phyloP scores from a whole-genome alignment of 371 early-diverging fungal species.

The Lichtheimia ramosa region DNA sequence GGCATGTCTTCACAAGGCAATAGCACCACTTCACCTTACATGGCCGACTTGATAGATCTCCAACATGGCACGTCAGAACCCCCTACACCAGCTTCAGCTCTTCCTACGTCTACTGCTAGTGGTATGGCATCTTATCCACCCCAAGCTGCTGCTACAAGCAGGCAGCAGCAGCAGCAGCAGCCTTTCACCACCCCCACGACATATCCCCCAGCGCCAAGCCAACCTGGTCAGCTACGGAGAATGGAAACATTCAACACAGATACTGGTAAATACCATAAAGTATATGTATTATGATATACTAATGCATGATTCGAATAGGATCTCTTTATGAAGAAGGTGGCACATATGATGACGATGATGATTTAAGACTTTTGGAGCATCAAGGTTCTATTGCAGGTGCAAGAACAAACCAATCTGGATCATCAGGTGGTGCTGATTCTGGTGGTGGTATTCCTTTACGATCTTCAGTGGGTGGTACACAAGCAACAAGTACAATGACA shows the following conservation, averaged over 20 bases:
- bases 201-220: constrained; percentile 4
- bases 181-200: background rate
- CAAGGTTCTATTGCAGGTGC: constrained; percentile 44
- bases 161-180: background rate
- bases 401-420: constrained; percentile 6
- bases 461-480: constrained; percentile 1
- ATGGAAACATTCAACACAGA: constrained; percentile 23
- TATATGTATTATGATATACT: background rate
- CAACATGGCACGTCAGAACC: constrained; percentile 13
- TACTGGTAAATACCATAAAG: constrained; percentile 11
- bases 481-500: constrained; percentile 4
- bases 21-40: constrained; percentile 11
- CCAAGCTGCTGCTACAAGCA: constrained; percentile 4
- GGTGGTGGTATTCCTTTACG: constrained; percentile 21
- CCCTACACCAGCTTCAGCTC: constrained; percentile 4
- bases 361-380: constrained; percentile 41
- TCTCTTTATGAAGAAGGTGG: constrained; percentile 48
- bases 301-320: constrained; percentile 1
- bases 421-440: background rate
- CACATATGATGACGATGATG: constrained; percentile 46
- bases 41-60: constrained; percentile 23
- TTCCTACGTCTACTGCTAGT: background rate
- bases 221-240: constrained; percentile 11
- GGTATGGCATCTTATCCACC: constrained; percentile 11
- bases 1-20: background rate